Base-by-base conservation (phyloP, 2,329 filamentous ascomycete genomes). In the Aphanocladium album region DNA sequence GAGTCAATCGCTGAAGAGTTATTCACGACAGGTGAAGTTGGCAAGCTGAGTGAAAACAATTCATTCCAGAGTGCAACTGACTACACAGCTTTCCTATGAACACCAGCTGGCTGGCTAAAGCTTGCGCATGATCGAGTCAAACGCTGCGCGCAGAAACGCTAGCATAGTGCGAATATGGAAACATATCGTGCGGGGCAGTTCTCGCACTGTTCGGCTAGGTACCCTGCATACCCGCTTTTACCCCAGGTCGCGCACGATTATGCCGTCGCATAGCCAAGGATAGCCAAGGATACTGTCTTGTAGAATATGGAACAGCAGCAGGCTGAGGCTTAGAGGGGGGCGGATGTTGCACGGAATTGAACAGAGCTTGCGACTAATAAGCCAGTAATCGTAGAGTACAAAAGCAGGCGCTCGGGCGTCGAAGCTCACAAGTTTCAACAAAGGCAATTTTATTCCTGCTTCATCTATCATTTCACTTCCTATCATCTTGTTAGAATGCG, bases 401-500 rank as follows among this genome's bases (percentile, higher is more conserved):
- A 60, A 60, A 60, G 50, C 57, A 45, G 27, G 50, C 17, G 23
- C n/a, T 46, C 27, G 19, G 21, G 39, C 25, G 39, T 45, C 7
- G 30, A 2, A 9, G 19, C 7, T 33, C 9, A 19, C n/a, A 17
- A n/a, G 7, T 21, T 17, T 30, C 5, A 2, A 14, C 21, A 4
- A 23, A 30, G 9, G 9, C 16, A 17, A 39, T 39, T 39, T 14
- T 17, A 3, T 39, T 39, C 4, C 12, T 39, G 35, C 11, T 37
- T 14, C 43, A 17, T n/a, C n/a, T n/a, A n/a, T n/a, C n/a, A n/a
- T n/a, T n/a, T n/a, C n/a, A n/a, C n/a, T n/a, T n/a, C n/a, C n/a
- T 4, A 46, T 21, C 21, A 56, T 61, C 1, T 39, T 23, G 19
- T 25, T 47, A 69, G 5, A 25, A 86, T 86, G 83, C 72, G 79